These are phyloP conservation scores for Russula sp. DNA, from an alignment of 768 basidiomycete genomes.

Conservation along the genomic window DNA sequence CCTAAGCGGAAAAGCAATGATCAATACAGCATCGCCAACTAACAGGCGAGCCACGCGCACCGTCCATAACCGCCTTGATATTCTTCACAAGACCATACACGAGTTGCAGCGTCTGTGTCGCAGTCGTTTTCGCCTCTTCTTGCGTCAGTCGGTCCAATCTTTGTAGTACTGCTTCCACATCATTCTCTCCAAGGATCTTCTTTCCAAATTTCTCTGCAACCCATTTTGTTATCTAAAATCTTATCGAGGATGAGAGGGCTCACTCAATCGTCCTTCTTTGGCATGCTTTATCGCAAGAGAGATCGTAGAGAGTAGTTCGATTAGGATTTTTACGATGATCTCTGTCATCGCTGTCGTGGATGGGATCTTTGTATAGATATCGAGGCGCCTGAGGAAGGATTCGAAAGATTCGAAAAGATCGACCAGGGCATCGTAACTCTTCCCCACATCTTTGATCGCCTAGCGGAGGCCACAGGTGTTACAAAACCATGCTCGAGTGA, in stretches of 20 bases:
- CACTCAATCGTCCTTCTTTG: not conserved
- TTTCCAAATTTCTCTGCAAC: no score
- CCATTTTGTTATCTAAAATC: not conserved
- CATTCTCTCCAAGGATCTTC: no score
- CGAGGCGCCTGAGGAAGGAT: not conserved
- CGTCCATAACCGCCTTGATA: not conserved
- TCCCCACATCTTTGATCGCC: not conserved
- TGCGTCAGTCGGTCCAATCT: not conserved
- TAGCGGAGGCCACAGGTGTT: not conserved
- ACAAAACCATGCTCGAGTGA: not conserved
- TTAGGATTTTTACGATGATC: not conserved
- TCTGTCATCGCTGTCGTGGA: not conserved
- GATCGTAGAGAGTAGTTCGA: not conserved
- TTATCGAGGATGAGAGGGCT: not conserved
- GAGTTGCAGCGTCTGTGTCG: not conserved
- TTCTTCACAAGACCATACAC: conserved; percentile 4
- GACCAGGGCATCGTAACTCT: not conserved
- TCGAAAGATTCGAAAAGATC: not conserved
- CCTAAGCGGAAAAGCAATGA: not conserved
- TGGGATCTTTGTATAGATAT: not conserved
- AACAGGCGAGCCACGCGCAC: not conserved
- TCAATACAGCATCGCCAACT: not conserved
- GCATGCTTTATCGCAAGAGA: not conserved
- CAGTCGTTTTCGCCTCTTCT: not conserved
- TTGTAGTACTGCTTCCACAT: no score